phyloP scores from a whole-genome alignment of 345 rosid genomes.

The Syzygium aromaticum region DNA sequence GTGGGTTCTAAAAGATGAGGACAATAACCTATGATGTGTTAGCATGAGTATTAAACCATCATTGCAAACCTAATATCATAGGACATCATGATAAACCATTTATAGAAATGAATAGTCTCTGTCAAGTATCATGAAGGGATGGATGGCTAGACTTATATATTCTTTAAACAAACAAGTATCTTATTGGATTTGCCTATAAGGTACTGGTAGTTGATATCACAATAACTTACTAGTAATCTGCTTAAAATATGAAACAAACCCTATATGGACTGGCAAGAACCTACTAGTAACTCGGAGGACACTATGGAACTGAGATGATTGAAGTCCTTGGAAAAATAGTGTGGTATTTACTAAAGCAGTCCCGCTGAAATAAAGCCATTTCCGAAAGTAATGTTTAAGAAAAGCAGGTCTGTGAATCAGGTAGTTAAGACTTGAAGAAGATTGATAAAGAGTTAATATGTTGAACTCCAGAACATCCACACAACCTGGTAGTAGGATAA shows the following conservation, averaged over 20 bases:
- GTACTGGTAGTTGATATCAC: neutral
- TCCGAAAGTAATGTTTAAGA: neutral
- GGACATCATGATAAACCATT: neutral
- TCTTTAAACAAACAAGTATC: neutral
- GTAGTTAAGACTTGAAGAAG: neutral
- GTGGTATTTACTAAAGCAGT: neutral
- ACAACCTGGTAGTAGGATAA: neutral
- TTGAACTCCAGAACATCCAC: neutral
- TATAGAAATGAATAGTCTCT: neutral
- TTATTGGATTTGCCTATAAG: neutral
- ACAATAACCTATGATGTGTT: neutral
- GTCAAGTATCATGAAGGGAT: neutral
- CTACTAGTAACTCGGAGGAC: neutral
- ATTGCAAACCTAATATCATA: neutral
- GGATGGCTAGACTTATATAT: neutral
- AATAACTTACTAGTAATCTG: neutral
- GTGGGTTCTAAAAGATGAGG: neutral
- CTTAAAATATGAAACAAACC: neutral
- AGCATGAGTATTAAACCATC: neutral
- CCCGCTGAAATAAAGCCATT: neutral
- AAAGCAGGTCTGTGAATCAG: neutral
- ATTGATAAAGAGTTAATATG: neutral
- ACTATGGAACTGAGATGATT: neutral
- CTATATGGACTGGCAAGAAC: neutral
- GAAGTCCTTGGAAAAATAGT: neutral